Conservation (phyloP, 2,329 filamentous ascomycete species). For the Diaporthe amygdali region DNA sequence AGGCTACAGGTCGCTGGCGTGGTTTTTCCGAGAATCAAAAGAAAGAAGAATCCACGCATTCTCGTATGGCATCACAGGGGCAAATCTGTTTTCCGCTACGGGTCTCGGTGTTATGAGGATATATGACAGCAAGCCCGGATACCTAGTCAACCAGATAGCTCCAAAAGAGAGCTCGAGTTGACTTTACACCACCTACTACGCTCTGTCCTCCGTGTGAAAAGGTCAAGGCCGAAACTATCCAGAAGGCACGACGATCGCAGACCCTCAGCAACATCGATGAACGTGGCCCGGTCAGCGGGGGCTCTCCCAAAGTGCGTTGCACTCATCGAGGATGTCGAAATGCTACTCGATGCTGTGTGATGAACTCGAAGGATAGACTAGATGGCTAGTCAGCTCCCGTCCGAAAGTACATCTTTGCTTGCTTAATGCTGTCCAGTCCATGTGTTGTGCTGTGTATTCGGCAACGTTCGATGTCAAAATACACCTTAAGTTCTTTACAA, state of each 20-base stretch:
- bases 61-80: constrained; percentile 28
- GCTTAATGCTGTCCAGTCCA: not conserved
- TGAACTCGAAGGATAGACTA: not conserved
- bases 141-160: constrained; percentile 28
- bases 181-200: constrained; percentile 19
- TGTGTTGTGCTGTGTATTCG: not conserved
- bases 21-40: constrained; percentile 26
- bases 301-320: not conserved
- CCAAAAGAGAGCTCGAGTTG: constrained; percentile 28
- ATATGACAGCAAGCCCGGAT: constrained; percentile 25
- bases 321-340: not conserved
- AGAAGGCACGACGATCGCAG: not conserved
- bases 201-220: not conserved
- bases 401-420: not conserved
- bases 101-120: constrained; percentile 29
- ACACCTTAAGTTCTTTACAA: too few relatives aligned
- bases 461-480: too few relatives aligned
- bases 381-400: not conserved
- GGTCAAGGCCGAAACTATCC: not conserved
- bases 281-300: not conserved
- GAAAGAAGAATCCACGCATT: constrained; percentile 19
- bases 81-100: constrained; percentile 28
- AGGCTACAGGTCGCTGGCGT: constrained; percentile 27
- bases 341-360: not conserved
- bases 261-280: not conserved